Percentiles rank a stretch among this genome's conserved stretches.
Conservation (phyloP, 78 protist species). For the Corallochytrium limacisporum region DNA sequence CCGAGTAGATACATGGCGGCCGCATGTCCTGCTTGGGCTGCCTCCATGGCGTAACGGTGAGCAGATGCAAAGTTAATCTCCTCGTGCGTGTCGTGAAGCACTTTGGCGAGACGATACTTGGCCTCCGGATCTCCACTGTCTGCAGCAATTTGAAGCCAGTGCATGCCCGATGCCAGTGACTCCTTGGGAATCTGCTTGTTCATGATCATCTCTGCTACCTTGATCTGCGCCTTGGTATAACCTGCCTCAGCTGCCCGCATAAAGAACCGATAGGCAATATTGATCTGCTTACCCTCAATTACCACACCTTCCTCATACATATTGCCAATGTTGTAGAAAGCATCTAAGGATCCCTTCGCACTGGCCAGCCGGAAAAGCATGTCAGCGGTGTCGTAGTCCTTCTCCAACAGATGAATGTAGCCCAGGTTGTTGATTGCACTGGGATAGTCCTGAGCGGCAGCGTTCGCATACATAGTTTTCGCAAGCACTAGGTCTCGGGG, state of each 20-base stretch:
- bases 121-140: background rate
- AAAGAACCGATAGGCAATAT: background rate
- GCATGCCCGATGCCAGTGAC: background rate
- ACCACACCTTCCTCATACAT: background rate
- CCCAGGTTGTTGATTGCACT: slow-evolving; percentile 1
- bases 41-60: too few species aligned
- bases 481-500: background rate
- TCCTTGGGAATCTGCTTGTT: background rate
- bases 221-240: too few species aligned
- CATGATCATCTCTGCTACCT: background rate
- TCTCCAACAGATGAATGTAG: background rate
- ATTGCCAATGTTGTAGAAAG: background rate
- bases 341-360: background rate
- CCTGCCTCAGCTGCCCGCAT: background rate
- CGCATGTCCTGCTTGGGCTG: background rate
- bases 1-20: background rate
- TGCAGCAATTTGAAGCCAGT: background rate
- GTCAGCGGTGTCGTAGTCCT: background rate
- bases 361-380: background rate
- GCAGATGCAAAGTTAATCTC: too few species aligned
- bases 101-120: background rate
- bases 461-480: background rate
- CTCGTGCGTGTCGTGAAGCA: too few species aligned
- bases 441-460: background rate
- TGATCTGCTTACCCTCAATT: background rate